phyloP scores from a whole-genome alignment of 257 asterid genomes.

The Avicennia marina region DNA sequence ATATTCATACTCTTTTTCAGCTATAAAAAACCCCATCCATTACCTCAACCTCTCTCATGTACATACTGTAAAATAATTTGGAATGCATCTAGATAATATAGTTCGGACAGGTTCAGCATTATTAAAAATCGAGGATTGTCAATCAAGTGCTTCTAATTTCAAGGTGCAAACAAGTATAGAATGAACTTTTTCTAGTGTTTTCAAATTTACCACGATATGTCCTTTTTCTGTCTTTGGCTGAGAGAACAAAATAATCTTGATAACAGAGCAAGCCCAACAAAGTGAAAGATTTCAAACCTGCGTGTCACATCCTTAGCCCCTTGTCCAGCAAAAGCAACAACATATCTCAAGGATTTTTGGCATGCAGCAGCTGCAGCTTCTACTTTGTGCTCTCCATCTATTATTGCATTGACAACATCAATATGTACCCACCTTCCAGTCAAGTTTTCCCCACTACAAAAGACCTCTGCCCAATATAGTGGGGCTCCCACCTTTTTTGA shows the following conservation, averaged over 20 bases:
- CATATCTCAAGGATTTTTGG: slow-evolving; percentile 78
- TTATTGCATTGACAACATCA: slow-evolving; percentile 73
- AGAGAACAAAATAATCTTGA: slow-evolving; percentile 7
- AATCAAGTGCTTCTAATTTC: too few relatives aligned
- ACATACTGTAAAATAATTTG: not conserved
- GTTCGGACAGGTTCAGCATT: too few relatives aligned
- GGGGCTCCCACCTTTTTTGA: slow-evolving; percentile 92
- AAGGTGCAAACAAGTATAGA: too few relatives aligned
- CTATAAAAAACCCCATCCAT: too few relatives aligned
- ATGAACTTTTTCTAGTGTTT: too few relatives aligned
- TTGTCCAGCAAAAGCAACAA: slow-evolving; percentile 87
- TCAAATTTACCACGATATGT: too few relatives aligned
- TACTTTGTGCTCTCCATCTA: slow-evolving; percentile 82
- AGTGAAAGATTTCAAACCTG: slow-evolving; percentile 51
- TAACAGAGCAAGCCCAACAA: slow-evolving; percentile 11
- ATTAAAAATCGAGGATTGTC: too few relatives aligned
- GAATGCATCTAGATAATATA: not conserved
- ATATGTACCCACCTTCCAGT: slow-evolving; percentile 96
- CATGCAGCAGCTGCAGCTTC: slow-evolving; percentile 98
- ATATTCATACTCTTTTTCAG: too few relatives aligned
- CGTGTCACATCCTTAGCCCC: slow-evolving; percentile 99
- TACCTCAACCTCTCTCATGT: not conserved
- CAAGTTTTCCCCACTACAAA: slow-evolving; percentile 78
- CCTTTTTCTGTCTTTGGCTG: too few relatives aligned
- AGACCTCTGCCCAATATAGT: slow-evolving; percentile 93